Evolutionary conservation across 768 basidiomycete genomes (phyloP), one percentile per base, ranked within the genome.

Genomic region (Mycena galopus): DNA sequence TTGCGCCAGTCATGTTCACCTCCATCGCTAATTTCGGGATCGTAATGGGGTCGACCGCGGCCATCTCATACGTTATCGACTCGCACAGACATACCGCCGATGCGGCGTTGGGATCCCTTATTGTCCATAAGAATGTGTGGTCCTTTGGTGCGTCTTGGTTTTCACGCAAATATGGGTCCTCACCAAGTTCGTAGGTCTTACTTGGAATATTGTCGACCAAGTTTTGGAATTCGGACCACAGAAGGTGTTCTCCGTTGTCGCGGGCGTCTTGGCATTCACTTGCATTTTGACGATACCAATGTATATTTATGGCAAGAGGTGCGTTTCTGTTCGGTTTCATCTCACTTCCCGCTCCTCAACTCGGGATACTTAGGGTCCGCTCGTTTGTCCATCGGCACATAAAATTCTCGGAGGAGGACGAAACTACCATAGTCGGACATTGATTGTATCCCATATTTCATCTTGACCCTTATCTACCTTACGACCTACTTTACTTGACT

Each of bases 81-180:
- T 71, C 69, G 23, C 69, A 71, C 47, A 44, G 69, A 30, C 69
- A 71, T 47, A 71, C 69, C 12, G 33, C 69, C 11, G 69, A 71
- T n/a, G 69, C 69, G 25, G 69, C 69, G n/a, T 56, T 71, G 29
- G 69, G 69, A 6, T 65, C 62, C 3, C 57, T 71, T 25, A 71
- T 71, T 33, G n/a, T 71, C 33, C 69, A 71, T 56, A 71, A 71
- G 63, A 71, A 71, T 35, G 50, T 71, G 12, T 71, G 69, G 69
- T 71, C 69, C 16, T 71, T 71, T 21, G 67, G 66, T 67, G 30
- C 25, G 57, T 32, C 39, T 0, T 3, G 23, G 2, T 14, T 4
- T n/a, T n/a, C 17, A n/a, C 14, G 11, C 2, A 7, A 2, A 6
- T 3, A 7, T 27, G 10, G 9, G 33, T 62, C 17, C 32, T 51